A percentile compares a stretch with the other conserved stretches of the same genome.
Evolutionary conservation across 495 filamentous ascomycete species (phyloP).

Genomic region (Alectoria sarmentosa): DNA sequence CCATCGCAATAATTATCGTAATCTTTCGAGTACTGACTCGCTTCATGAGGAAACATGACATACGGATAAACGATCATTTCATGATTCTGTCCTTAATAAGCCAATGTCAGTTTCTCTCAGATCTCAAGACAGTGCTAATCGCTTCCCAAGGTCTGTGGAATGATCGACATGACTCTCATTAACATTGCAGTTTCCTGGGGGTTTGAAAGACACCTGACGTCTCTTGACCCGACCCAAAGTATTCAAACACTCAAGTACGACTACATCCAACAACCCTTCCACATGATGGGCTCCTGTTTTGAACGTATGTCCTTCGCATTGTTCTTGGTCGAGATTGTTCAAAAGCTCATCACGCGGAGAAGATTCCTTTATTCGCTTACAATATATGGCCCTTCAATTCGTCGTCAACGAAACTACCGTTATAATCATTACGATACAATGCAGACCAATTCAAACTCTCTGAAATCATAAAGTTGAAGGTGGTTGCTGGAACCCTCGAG

Average conservation of each 20-base stretch:
- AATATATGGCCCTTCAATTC: background rate
- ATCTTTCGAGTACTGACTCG: background rate
- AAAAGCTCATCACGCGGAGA: background rate
- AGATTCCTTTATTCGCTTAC: background rate
- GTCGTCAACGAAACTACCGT: background rate
- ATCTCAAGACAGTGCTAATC: background rate
- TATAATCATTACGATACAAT: background rate
- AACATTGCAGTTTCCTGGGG: background rate
- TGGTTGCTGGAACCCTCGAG: background rate
- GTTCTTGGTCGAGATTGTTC: slow-evolving; percentile 1
- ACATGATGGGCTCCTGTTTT: background rate
- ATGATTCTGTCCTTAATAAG: background rate
- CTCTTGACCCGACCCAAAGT: background rate
- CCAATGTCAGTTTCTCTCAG: background rate
- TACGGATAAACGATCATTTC: slow-evolving; percentile 4
- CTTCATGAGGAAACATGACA: background rate
- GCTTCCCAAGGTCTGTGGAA: background rate
- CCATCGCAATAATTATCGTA: background rate
- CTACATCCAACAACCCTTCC: slow-evolving; percentile 1
- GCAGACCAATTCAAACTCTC: background rate
- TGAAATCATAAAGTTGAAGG: background rate
- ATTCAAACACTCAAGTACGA: background rate
- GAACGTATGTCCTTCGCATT: slow-evolving; percentile 3
- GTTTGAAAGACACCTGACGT: slow-evolving; percentile 1
- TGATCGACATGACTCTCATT: background rate